These are phyloP conservation scores for Microdochium bolleyi DNA, from an alignment of 2,329 filamentous ascomycete species.

Conservation along the genomic window DNA sequence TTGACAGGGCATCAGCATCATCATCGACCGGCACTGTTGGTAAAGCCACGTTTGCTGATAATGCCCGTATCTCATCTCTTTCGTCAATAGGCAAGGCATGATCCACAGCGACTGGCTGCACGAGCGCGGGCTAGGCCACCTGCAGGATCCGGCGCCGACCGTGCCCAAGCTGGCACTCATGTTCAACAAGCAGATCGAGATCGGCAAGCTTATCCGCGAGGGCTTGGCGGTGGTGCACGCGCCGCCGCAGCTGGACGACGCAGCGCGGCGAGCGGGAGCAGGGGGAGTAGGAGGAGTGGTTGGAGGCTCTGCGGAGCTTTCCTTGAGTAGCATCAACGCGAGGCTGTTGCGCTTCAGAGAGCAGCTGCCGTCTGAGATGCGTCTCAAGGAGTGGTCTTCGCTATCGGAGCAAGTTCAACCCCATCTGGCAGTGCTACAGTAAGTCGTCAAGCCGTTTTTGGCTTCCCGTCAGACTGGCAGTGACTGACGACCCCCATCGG, in stretches of 20 bases:
- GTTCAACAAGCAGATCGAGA: slow-evolving; percentile 2
- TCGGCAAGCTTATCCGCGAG: slow-evolving; percentile 1
- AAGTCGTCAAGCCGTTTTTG: neutral
- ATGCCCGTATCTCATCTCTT: neutral
- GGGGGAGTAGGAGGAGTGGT: too few relatives aligned
- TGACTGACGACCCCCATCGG: neutral
- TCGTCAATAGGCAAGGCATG: neutral
- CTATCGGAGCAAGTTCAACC: neutral
- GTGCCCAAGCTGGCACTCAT: neutral
- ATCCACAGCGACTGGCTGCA: neutral
- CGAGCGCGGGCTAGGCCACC: neutral
- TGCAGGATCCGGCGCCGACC: neutral
- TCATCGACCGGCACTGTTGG: too few relatives aligned
- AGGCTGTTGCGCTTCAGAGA: neutral
- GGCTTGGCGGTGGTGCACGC: neutral
- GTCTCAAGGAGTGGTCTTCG: neutral
- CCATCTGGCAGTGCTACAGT: slow-evolving; percentile 1
- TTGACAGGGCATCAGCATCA: neutral
- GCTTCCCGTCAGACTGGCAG: neutral
- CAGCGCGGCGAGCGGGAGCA: too few relatives aligned
- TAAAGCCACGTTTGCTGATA: too few relatives aligned
- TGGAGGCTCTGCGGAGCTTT: neutral
- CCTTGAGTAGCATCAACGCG: neutral
- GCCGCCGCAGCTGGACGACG: neutral
- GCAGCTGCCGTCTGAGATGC: neutral